phyloP scores from a whole-genome alignment of 345 rosid species.

The Balakata baccata region DNA sequence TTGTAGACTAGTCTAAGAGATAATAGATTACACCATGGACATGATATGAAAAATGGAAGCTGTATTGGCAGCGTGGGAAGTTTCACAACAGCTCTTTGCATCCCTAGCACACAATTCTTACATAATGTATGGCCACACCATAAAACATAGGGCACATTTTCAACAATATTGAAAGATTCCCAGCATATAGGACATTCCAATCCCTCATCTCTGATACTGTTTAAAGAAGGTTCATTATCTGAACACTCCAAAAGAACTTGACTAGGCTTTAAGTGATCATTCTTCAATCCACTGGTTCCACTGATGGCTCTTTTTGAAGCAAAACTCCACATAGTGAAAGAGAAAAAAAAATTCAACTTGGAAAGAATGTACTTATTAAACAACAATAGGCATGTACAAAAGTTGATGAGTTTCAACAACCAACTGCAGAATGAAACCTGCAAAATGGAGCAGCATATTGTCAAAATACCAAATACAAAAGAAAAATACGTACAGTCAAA shows the following conservation, averaged over 20 bases:
- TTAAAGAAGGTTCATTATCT: conserved; percentile 61
- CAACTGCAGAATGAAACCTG: not conserved
- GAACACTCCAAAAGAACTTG: conserved; percentile 58
- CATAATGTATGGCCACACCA: conserved; percentile 97
- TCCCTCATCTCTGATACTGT: conserved; percentile 57
- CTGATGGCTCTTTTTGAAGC: conserved; percentile 13
- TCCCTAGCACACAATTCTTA: conserved; percentile 76
- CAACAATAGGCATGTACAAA: not conserved
- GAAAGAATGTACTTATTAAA: not conserved
- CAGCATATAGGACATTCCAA: conserved; percentile 89
- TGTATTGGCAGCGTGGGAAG: conserved; percentile 71
- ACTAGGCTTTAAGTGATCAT: conserved; percentile 28
- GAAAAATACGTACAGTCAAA: not conserved
- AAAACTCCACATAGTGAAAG: conserved; percentile 20
- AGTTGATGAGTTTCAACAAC: not conserved
- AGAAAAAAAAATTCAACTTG: not conserved
- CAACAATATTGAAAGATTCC: conserved; percentile 90
- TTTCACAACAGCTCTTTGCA: conserved; percentile 72
- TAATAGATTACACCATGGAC: conserved; percentile 87
- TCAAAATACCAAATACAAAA: not conserved
- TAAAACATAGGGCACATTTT: conserved; percentile 78
- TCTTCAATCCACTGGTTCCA: conserved; percentile 19
- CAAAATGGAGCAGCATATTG: not conserved
- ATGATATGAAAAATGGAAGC: conserved; percentile 82
- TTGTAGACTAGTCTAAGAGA: conserved; percentile 73